A percentile compares a stretch with the other conserved stretches of the same genome.
These are phyloP conservation scores for Plasmodiophora brassicae DNA, from an alignment of 208 protist species.

Conservation along the genomic window DNA sequence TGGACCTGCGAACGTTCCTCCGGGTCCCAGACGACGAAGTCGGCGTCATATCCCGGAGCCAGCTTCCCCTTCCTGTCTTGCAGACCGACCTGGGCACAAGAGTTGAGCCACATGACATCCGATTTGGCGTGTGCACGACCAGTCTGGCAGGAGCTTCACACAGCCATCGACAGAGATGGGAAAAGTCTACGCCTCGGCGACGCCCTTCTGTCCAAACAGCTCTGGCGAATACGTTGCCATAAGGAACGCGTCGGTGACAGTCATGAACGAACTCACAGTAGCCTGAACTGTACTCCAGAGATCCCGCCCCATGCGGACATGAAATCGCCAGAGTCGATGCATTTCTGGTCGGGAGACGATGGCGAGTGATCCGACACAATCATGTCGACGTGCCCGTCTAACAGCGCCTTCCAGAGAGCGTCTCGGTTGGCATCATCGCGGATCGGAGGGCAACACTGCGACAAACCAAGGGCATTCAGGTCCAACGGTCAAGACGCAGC, in stretches of 20 bases:
- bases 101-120: neutral
- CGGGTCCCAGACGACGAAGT: constrained; percentile 58
- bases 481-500: neutral
- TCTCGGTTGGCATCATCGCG: constrained; percentile 54
- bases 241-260: neutral
- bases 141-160: constrained; percentile 47
- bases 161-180: constrained; percentile 45
- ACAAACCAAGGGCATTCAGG: constrained; percentile 42
- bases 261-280: constrained; percentile 45
- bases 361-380: constrained; percentile 59
- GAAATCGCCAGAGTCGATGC: constrained; percentile 43
- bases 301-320: constrained; percentile 61
- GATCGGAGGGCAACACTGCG: constrained; percentile 62
- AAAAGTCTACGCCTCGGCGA: constrained; percentile 30
- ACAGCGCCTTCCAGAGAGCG: constrained; percentile 44
- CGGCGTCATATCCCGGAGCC: constrained; percentile 52
- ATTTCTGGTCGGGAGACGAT: constrained; percentile 55
- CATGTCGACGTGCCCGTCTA: constrained; percentile 46
- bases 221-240: neutral
- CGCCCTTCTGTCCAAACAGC: constrained; percentile 55
- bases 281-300: constrained; percentile 43
- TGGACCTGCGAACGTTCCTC: constrained; percentile 12
- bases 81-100: constrained; percentile 40
- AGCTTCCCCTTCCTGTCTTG: constrained; percentile 53
- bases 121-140: neutral